Evolutionary conservation across 202 grass and related monocot species (phyloP), one percentile per base, ranked within the genome.

Genomic region (Bolboschoenoplectus hybrid): DNA sequence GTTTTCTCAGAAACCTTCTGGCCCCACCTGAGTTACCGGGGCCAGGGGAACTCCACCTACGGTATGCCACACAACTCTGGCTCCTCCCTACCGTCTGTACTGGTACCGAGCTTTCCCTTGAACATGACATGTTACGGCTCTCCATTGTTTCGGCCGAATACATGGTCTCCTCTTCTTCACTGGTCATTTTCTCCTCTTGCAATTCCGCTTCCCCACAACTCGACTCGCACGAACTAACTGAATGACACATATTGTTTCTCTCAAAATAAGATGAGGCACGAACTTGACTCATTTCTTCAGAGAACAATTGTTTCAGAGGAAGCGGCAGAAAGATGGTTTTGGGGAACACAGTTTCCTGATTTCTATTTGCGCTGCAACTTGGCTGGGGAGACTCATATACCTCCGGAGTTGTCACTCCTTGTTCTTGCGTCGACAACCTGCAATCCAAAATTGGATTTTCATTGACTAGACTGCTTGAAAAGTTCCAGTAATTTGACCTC

Each of bases 91-190:
- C 90, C 40, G 92, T 93, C 50, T 40, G 82, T 70, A 71, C 36
- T 5, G 47, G 66, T 80, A 80, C 75, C 3, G 1, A 55, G 85
- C 89, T 91, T 46, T 89, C 93, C 74, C 82, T 93, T 12, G 87
- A 71, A 82, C 71, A 93, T 34, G 95, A 91, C 58, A 93, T 88
- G 68, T 97, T 97, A 63, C 91, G 88, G 89, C 95, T 97, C 80
- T 97, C 95, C 95, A 97, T 95, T 63, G 95, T 97, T 87, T 97
- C 95, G 7, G 95, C 93, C 4, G 93, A 97, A 86, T 97, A 97
- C 95, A 97, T 97, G 39, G 93, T 93, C 58, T 95, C 93, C 85
- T 97, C 93, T 82, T 97, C 93, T 77, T 92, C 95, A 2, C 93
- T 95, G 19, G 85, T 91, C 50, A 88, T 92, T 32, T 85, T 83